Conservation (phyloP, 805 yeast species). For the Candida ascalaphidarum region DNA sequence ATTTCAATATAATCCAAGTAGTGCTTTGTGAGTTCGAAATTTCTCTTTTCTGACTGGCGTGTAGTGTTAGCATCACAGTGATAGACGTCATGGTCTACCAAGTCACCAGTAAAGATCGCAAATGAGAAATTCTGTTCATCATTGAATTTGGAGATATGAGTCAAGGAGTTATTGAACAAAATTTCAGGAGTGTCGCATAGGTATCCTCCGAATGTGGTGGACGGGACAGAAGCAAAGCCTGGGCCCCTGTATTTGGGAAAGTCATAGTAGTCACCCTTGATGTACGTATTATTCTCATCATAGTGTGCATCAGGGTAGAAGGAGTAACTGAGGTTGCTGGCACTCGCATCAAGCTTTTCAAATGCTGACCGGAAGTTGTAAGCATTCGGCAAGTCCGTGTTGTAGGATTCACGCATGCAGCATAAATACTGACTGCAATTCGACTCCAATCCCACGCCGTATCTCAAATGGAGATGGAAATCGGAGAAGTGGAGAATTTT, state of each 20-base stretch:
- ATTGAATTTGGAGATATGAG: slow-evolving; percentile 25
- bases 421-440: slow-evolving; percentile 52
- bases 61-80: slow-evolving; percentile 52
- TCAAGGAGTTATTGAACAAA: slow-evolving; percentile 50
- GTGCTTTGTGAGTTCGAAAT: slow-evolving; percentile 52
- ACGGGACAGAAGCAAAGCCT: slow-evolving; percentile 38
- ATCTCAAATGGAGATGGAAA: slow-evolving; percentile 53
- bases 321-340: slow-evolving; percentile 9
- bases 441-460: slow-evolving; percentile 47
- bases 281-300: slow-evolving; percentile 13
- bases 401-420: slow-evolving; percentile 45
- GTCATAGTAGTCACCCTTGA: slow-evolving; percentile 27
- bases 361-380: slow-evolving; percentile 25
- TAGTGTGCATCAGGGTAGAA: slow-evolving; percentile 25
- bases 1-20: slow-evolving; percentile 46
- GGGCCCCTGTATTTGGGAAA: slow-evolving; percentile 15
- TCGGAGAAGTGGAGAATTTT: slow-evolving; percentile 64
- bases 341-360: slow-evolving; percentile 5
- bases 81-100: slow-evolving; percentile 58
- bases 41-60: slow-evolving; percentile 62
- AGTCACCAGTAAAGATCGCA: slow-evolving; percentile 65
- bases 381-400: slow-evolving; percentile 14
- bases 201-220: slow-evolving; percentile 55
- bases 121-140: slow-evolving; percentile 41
- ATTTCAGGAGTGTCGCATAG: slow-evolving; percentile 60